These are phyloP conservation scores for Kwoniella pini DNA, from an alignment of 768 basidiomycete species.

Conservation along the genomic window DNA sequence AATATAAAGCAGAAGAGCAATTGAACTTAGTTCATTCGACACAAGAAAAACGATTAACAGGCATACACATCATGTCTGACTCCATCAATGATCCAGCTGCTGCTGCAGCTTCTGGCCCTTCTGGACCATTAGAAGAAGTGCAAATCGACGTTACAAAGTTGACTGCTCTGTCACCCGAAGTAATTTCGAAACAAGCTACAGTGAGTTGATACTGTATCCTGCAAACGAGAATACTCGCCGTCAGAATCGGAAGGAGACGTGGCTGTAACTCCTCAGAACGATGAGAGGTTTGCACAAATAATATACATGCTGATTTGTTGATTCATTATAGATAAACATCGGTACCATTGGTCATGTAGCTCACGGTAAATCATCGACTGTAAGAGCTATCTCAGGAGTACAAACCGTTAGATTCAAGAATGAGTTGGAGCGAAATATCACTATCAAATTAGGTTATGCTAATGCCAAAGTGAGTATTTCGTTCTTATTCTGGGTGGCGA, in stretches of 20 bases:
- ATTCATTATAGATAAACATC: conserved; percentile 18
- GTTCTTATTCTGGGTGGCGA: not conserved
- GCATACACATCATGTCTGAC: conserved; percentile 9
- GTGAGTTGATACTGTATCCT: conserved; percentile 32
- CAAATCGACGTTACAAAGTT: conserved; percentile 79
- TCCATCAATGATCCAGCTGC: conserved; percentile 42
- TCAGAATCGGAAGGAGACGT: not conserved
- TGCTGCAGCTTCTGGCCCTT: conserved; percentile 33
- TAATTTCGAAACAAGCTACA: conserved; percentile 73
- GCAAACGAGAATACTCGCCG: not conserved
- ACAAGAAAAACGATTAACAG: not conserved
- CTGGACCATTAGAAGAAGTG: conserved; percentile 54
- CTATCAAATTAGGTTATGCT: conserved; percentile 98
- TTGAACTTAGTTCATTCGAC: not conserved
- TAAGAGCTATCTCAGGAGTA: conserved; percentile 97
- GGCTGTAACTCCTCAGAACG: too few species aligned
- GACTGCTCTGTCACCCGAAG: conserved; percentile 66
- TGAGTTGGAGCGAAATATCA: conserved; percentile 97
- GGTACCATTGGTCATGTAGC: conserved; percentile 99
- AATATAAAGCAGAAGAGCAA: not conserved
- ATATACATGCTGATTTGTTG: not conserved
- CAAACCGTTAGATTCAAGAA: conserved; percentile 99
- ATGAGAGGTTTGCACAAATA: too few species aligned
- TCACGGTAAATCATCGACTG: conserved; percentile 62
- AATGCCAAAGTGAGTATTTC: conserved; percentile 83